These are phyloP conservation scores for Coniella lustricola DNA, from an alignment of 2,329 filamentous ascomycete genomes.

Conservation along the genomic window DNA sequence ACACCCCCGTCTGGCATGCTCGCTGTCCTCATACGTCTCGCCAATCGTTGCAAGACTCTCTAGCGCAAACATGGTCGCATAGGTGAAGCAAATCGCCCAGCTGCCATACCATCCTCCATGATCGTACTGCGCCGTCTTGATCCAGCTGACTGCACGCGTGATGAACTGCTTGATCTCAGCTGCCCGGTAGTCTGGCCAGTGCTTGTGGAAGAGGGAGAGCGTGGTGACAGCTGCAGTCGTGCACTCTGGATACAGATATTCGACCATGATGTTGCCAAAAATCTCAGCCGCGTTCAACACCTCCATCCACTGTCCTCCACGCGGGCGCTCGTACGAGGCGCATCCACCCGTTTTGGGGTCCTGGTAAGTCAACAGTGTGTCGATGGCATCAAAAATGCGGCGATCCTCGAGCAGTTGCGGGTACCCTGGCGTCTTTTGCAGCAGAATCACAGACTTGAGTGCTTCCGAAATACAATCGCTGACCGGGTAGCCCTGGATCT, in stretches of 20 bases:
- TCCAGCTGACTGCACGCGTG: slow-evolving; percentile 68
- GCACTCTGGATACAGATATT: slow-evolving; percentile 97
- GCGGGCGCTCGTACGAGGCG: slow-evolving; percentile 79
- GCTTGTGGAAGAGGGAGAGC: slow-evolving; percentile 70
- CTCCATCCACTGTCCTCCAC: slow-evolving; percentile 73
- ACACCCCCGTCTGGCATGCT: slow-evolving; percentile 66
- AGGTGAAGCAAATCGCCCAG: slow-evolving; percentile 98
- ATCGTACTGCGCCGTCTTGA: slow-evolving; percentile 66
- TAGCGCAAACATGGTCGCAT: slow-evolving; percentile 92
- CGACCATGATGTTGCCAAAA: slow-evolving; percentile 95
- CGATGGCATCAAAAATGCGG: slow-evolving; percentile 79
- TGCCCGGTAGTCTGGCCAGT: slow-evolving; percentile 74
- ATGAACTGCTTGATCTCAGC: slow-evolving; percentile 71
- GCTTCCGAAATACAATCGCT: slow-evolving; percentile 92
- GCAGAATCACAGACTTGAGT: slow-evolving; percentile 71
- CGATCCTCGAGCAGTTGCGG: slow-evolving; percentile 67
- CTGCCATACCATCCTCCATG: slow-evolving; percentile 97
- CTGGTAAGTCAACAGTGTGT: slow-evolving; percentile 87
- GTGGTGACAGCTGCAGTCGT: slow-evolving; percentile 91
- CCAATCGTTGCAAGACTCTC: slow-evolving; percentile 78
- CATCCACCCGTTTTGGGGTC: slow-evolving; percentile 74
- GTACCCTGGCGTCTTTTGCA: slow-evolving; percentile 73
- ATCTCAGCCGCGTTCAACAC: slow-evolving; percentile 92
- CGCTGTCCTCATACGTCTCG: slow-evolving; percentile 71
- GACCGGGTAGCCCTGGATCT: slow-evolving; percentile 87